These are phyloP conservation scores for Pulveroboletus sp. DNA, from an alignment of 768 basidiomycete genomes.

Conservation along the genomic window DNA sequence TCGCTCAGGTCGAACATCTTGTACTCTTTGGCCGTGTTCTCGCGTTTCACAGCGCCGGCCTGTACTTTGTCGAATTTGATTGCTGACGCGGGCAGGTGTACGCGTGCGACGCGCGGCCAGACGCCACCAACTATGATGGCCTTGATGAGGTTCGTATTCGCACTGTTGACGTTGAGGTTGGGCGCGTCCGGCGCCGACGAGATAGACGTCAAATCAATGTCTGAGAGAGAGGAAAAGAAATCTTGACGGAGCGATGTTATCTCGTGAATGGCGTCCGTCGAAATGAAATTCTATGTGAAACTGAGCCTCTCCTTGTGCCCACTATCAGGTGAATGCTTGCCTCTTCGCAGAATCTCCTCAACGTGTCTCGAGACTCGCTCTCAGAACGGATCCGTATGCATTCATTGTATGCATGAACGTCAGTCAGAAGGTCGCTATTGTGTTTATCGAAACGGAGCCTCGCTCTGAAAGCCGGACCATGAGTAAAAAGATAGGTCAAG, in stretches of 20 bases:
- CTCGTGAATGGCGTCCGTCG: slow-evolving; percentile 65
- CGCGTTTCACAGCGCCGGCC: slow-evolving; percentile 78
- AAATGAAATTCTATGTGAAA: slow-evolving; percentile 73
- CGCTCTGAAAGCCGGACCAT: slow-evolving; percentile 46
- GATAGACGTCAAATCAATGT: slow-evolving; percentile 63
- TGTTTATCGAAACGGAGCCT: slow-evolving; percentile 62
- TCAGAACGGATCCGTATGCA: slow-evolving; percentile 48
- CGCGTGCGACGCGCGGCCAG: slow-evolving; percentile 78
- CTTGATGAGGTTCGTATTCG: slow-evolving; percentile 74
- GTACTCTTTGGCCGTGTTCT: slow-evolving; percentile 81
- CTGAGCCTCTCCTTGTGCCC: neutral
- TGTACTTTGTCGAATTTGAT: slow-evolving; percentile 85
- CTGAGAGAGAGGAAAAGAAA: slow-evolving; percentile 63
- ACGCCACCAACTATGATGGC: slow-evolving; percentile 81
- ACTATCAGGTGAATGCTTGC: slow-evolving; percentile 28
- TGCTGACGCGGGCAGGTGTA: slow-evolving; percentile 66
- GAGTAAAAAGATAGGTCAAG: neutral
- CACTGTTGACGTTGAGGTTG: slow-evolving; percentile 59
- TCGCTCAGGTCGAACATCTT: slow-evolving; percentile 68
- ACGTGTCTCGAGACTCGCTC: slow-evolving; percentile 42
- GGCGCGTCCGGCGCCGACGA: slow-evolving; percentile 43
- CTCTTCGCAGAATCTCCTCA: slow-evolving; percentile 68
- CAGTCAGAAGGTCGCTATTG: slow-evolving; percentile 84
- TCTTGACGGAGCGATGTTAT: slow-evolving; percentile 75
- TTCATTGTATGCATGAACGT: slow-evolving; percentile 69